Evolutionary conservation across 2,329 filamentous ascomycete genomes (phyloP), one percentile per base, ranked within the genome.

Genomic region (Pseudopithomyces maydicus): DNA sequence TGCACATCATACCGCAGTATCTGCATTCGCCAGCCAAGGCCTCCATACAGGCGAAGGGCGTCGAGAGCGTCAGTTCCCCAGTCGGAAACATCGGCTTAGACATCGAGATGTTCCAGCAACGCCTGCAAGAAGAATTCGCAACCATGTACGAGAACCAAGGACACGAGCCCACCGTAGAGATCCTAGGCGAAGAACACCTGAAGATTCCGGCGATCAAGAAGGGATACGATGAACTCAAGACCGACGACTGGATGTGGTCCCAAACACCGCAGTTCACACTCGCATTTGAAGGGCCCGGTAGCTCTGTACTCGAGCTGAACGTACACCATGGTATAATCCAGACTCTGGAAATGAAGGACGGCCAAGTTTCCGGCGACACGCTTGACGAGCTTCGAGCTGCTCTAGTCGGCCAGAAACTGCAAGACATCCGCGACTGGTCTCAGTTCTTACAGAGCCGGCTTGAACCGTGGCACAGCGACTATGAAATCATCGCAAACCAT

Each of bases 181-280:
- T 72, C 63, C 78, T 90, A 7, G 83, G 83, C n/a, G 82, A 85
- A 0, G 78, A 81, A 43, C 77, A 74, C 58, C 79, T 85, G 1
- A 75, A 80, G 2, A 62, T 83, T 20, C 77, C 81, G 0, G 81
- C 82, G 49, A 83, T 96, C 36, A 76, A 69, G 36, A 85, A 86
- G 63, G 89, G 89, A 1, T 82, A 88, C 47, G 75, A 78, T 6
- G 87, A 90, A 70, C 74, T 92, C 20, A 81, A 78, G 82, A 88
- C 87, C 0, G 75, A 78, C 3, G 84, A 87, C 11, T 97, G 92
- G 92, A 89, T 89, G 56, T 97, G 89, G 75, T 85, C 85, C 2
- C 92, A 97, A 77, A 97, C 93, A 1, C 93, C 93, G 1, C 88
- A 88, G 54, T 97, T 97, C 73, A 86, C 84, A 7, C 87, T 94